Evolutionary conservation across 2,329 filamentous ascomycete genomes (phyloP).

Genomic region (Geosmithia flava): DNA sequence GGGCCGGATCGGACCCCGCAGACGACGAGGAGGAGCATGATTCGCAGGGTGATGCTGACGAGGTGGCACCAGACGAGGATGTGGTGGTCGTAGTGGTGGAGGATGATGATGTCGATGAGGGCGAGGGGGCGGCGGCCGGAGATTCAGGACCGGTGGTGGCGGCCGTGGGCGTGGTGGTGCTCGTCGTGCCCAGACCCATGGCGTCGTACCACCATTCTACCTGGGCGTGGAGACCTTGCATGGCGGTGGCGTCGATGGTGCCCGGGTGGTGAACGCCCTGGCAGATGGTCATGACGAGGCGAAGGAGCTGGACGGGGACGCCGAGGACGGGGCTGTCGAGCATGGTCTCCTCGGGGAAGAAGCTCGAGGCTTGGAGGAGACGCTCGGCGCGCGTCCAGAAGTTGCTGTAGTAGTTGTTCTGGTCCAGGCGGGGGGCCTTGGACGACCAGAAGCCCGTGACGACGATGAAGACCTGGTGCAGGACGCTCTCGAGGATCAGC

Average conservation of each 20-base stretch:
- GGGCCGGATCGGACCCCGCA: neutral
- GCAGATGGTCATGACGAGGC: slow-evolving; percentile 5
- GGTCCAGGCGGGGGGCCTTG: neutral
- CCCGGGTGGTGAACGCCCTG: neutral
- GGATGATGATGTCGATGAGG: too few relatives aligned
- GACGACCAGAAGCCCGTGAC: slow-evolving; percentile 11
- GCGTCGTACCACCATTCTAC: neutral
- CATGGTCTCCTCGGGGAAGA: slow-evolving; percentile 5
- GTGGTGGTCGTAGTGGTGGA: too few relatives aligned
- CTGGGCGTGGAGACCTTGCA: neutral
- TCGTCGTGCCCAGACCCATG: neutral
- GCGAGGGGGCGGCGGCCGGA: too few relatives aligned
- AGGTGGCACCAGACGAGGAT: too few relatives aligned
- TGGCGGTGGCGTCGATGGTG: neutral
- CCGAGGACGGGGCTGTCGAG: slow-evolving; percentile 11
- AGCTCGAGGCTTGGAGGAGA: slow-evolving; percentile 3
- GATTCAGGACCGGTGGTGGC: too few relatives aligned
- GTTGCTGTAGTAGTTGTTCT: slow-evolving; percentile 3
- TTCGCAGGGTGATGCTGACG: neutral
- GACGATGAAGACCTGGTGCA: slow-evolving; percentile 10
- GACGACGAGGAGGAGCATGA: neutral
- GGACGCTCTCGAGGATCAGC: slow-evolving; percentile 10
- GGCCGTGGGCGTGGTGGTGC: neutral
- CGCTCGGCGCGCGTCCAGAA: slow-evolving; percentile 9
- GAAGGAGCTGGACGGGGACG: slow-evolving; percentile 8